phyloP scores from a whole-genome alignment of 2,329 filamentous ascomycete genomes.

The Aspergillus pseudoviridinutans region DNA sequence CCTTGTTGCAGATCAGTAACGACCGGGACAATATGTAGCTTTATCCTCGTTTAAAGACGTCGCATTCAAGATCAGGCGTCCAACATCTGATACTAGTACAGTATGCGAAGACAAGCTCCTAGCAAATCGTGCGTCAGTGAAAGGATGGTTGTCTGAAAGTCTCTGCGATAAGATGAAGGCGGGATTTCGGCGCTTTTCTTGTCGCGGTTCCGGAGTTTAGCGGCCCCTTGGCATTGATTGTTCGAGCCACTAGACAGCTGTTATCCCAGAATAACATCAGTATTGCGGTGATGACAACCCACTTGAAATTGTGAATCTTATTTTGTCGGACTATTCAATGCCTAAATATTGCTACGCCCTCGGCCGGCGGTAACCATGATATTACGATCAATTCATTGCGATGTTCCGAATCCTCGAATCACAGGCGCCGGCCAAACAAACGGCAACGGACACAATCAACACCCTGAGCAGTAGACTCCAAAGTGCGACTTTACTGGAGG shows the following conservation, averaged over 20 bases:
- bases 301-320: constrained; percentile 15
- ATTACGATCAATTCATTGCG: constrained; percentile 30
- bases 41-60: not conserved
- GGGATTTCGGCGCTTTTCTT: constrained; percentile 21
- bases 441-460: constrained; percentile 88
- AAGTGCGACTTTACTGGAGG: constrained; percentile 88
- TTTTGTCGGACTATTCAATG: constrained; percentile 24
- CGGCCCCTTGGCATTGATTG: constrained; percentile 16
- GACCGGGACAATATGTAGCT: not conserved
- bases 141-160: constrained; percentile 11
- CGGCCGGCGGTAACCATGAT: constrained; percentile 40
- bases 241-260: not conserved
- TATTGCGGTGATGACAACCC: constrained; percentile 15
- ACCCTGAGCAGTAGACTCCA: constrained; percentile 81
- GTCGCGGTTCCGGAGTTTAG: constrained; percentile 21
- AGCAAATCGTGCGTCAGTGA: not conserved
- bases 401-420: constrained; percentile 60
- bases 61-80: not conserved
- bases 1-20: not conserved
- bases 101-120: not conserved
- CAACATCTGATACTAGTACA: not conserved
- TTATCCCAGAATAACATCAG: not conserved
- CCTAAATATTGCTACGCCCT: constrained; percentile 20
- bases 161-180: constrained; percentile 15
- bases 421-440: constrained; percentile 89